Evolutionary conservation across 441 rosid genomes (phyloP).

Genomic region (Aleurites moluccanus): DNA sequence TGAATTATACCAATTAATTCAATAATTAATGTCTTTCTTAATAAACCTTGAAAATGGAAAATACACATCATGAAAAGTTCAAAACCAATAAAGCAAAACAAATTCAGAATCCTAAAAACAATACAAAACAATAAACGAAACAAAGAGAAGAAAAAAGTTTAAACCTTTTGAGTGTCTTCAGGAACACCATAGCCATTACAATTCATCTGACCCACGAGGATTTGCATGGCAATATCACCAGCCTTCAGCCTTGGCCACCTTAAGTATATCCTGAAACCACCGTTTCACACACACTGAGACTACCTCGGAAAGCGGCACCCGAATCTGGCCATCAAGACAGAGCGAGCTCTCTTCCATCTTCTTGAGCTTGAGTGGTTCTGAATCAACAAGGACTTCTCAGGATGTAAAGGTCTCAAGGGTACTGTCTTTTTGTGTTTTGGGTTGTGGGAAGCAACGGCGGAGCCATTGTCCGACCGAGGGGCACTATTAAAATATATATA

Average conservation of each 20-base stretch:
- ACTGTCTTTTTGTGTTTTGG: conserved; percentile 26
- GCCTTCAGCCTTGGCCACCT: conserved; percentile 73
- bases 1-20: background rate
- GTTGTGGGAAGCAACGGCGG: conserved; percentile 40
- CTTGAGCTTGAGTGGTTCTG: conserved; percentile 32
- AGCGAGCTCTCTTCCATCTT: conserved; percentile 32
- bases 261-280: conserved; percentile 80
- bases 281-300: conserved; percentile 74
- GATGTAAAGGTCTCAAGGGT: conserved; percentile 22
- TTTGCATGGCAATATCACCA: conserved; percentile 76
- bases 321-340: conserved; percentile 27
- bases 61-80: no score
- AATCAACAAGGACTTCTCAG: conserved; percentile 34
- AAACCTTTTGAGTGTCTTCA: conserved; percentile 68
- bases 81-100: background rate
- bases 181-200: conserved; percentile 75
- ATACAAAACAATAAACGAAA: background rate
- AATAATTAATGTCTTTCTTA: background rate
- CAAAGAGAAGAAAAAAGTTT: background rate
- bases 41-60: background rate
- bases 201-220: conserved; percentile 92
- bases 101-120: background rate
- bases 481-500: no score
- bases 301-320: conserved; percentile 58
- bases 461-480: no score